Evolutionary conservation across 2,329 filamentous ascomycete species (phyloP), one percentile per base, ranked within the genome.

Genomic region (Aspergillaceae sp.): DNA sequence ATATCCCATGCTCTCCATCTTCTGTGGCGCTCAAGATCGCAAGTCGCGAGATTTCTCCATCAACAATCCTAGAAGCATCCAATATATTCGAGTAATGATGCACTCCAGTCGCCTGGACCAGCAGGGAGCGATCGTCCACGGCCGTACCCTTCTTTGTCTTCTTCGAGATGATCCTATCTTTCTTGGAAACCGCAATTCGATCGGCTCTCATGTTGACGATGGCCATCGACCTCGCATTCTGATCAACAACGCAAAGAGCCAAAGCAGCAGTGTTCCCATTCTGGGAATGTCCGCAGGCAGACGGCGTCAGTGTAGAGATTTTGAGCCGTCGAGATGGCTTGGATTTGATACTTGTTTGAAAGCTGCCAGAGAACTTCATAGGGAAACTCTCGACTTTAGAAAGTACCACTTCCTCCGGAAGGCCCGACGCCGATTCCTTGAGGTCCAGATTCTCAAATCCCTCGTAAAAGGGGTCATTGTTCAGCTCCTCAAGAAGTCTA

Each of bases 401-500:
- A 42, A 90, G 76, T 7, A 84, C 65, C n/a, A 90, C 75, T 61
- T 90, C 86, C 48, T 84, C 82, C 10, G 80, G 76, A 6, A 90
- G 69, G 0, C 83, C 82, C 48, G 87, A 83, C 48, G 84, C 79
- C n/a, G 81, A 77, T 58, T 87, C 84, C 45, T 86, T 81, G 26
- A 87, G 71, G 1, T 80, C 84, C 79, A 87, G 86, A 49, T 75
- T 84, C 55, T 83, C 77, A 46, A 87, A 82, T 0, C 82, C 82
- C 53, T 86, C 82, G 49, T 82, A 78, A 46, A 83, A 75, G 7
- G 75, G 76, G 10, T 79, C 75, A 19, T 75, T 74, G 38, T 80
- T 77, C 10, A 86, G 66, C 49, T 85, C 82, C 51, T 90, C 84
- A 2, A 90, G 69, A 1, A 87, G 70, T 37, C 77, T 76, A 57